Base-by-base conservation (phyloP, 2,329 filamentous ascomycete genomes). In the Diaporthe nobilis region DNA sequence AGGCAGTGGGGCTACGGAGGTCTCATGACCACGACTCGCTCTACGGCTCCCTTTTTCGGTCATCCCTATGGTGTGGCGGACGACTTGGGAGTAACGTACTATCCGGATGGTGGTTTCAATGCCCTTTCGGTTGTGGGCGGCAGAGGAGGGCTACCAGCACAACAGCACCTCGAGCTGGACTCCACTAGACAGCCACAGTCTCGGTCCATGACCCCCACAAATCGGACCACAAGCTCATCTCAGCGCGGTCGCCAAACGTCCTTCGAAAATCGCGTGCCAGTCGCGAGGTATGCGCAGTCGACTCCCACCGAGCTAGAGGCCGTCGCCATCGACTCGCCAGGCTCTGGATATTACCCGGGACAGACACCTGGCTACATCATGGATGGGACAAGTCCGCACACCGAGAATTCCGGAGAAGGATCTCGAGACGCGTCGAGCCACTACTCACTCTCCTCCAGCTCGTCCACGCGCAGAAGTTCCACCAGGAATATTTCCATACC, bases 151-250 rank as follows among this genome's bases (percentile, higher is more conserved):
- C 51, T 28, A 25, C 73, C 61, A 77, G 77, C 31, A 75, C 61
- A 25, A 61, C 75, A 31, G 71, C 77, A 15, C 47, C 77, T 8
- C 73, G 76, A 60, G 37, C 37, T n/a, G 44, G 73, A 75, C 34
- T 77, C 78, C 47, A 67, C 79, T 76, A 78, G 80, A 79, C 81
- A 78, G 77, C 86, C 85, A 71, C 87, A 85, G 68, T 86, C 88
- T 60, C 86, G 86, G 74, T 88, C 88, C 74, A 81, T 90, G 79
- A 90, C 87, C 58, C 86, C 88, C 15, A 87, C 88, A 10, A 84
- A 85, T 75, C 80, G 87, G 71, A 86, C 85, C 74, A 81, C 83
- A 67, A 82, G 82, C 57, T 80, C 85, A 73, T 88, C 87, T 78
- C 83, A 84, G 17, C 85, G 89, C 75, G 82, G 88, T 49, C 84